Conservation (phyloP, 1,139 yeast genomes). For the Candida sp. region DNA sequence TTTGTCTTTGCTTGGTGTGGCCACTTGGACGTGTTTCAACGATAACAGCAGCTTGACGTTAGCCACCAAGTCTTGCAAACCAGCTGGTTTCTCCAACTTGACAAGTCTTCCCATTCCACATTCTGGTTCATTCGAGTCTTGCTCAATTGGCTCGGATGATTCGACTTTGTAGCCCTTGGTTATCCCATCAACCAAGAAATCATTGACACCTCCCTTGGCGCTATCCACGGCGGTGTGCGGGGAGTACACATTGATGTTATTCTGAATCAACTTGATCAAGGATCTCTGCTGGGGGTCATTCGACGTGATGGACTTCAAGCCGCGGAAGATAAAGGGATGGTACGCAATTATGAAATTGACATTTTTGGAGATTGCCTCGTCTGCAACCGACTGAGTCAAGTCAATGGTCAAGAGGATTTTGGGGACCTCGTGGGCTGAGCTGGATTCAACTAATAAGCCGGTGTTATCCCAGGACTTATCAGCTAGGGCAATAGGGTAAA, state of each 20-base stretch:
- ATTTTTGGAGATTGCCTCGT: conserved; percentile 70
- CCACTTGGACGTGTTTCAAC: conserved; percentile 67
- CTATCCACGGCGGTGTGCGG: conserved; percentile 99
- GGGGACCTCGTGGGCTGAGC: conserved; percentile 22
- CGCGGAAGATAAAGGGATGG: conserved; percentile 94
- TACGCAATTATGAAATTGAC: conserved; percentile 76
- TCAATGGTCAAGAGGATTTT: conserved; percentile 80
- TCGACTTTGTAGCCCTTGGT: conserved; percentile 28
- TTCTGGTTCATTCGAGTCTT: conserved; percentile 33
- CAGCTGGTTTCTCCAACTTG: conserved; percentile 44
- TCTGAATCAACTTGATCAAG: conserved; percentile 69
- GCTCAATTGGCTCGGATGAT: conserved; percentile 31
- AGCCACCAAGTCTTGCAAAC: conserved; percentile 49
- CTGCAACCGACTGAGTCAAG: conserved; percentile 80
- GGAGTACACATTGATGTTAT: conserved; percentile 84
- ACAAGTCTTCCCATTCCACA: conserved; percentile 92
- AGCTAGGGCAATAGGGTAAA: conserved; percentile 77
- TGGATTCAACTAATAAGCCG: conserved; percentile 78
- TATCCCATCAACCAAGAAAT: conserved; percentile 79
- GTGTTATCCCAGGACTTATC: conserved; percentile 95
- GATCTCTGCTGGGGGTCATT: conserved; percentile 83
- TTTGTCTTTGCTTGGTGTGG: conserved; percentile 38
- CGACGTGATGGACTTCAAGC: conserved; percentile 75
- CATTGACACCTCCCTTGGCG: conserved; percentile 90
- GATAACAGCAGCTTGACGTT: conserved; percentile 60